Evolutionary conservation across 2,329 filamentous ascomycete species (phyloP), one percentile per base, ranked within the genome.

Genomic region (Diaporthe citri): DNA sequence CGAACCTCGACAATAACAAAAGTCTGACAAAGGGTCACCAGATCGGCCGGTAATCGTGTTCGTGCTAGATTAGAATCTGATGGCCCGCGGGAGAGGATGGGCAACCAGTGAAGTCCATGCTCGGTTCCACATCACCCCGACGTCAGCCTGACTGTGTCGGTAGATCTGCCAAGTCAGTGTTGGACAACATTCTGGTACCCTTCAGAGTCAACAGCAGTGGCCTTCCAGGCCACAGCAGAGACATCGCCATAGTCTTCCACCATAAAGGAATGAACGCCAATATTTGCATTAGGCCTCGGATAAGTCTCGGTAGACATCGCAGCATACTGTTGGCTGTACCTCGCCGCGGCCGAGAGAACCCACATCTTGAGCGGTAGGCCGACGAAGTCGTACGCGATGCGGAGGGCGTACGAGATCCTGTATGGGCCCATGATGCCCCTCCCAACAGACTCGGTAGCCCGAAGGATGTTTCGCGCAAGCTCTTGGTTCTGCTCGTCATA

Each of bases 351-450:
- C n/a, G 74, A 71, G 10, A 78, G 72, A 34, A 85, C 81, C 84
- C 84, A 86, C 31, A 77, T 76, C 79, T 84, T 83, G 13, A 80
- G 80, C 25, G 80, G 77, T 12, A 79, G 75, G 48, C 81, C 82
- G 39, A 82, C 83, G 77, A 86, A 81, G 66, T 86, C 84, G 71
- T 84, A 85, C 57, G 80, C 82, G 31, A 86, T 83, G 31, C 84
- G 80, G 56, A 86, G 77, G 25, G 82, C 78, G 67, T 83, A 85
- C 13, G 83, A 84, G 43, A 85, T 76, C 36, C 85, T 80, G 71
- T 83, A 84, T 48, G 83, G 83, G 3, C 85, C 85, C 81, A 86
- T 82, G 15, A 82, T 77, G 5, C 84, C 85, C 34, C 73, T 72
- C n/a, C 82, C 80, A 6, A 86, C 78, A 15, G 78, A 81, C 78